Evolutionary conservation across 2,329 filamentous ascomycete genomes (phyloP), one percentile per base, ranked within the genome.

Genomic region (Ceratocystis alfenasii): DNA sequence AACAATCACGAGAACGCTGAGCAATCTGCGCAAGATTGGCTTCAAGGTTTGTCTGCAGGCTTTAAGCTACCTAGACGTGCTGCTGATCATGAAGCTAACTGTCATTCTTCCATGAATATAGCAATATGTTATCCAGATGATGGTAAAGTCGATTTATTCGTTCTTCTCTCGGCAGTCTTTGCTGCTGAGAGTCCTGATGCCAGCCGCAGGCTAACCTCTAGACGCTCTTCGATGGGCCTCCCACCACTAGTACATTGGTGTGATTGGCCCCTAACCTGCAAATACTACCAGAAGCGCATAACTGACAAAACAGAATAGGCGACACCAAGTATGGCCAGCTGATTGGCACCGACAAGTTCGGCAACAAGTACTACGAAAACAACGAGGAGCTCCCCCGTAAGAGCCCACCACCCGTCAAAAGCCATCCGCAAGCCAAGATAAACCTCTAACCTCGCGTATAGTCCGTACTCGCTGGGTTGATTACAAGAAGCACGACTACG

Each of bases 351-450:
- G 94, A 99, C 80, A 85, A 86, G 76, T 95, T 87, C 75, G 95
- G 94, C 76, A 99, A 99, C 85, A 97, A 96, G 80, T 99, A 83
- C 83, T 99, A 85, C 76, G 94, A 99, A 83, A 96, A 99, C 81
- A 77, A 85, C 73, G 91, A 97, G 75, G 94, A 99, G 77, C 82
- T 99, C 68, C 94, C 94, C 67, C 81, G 90, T 95, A 81, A 75
- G 87, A 70, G 41, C 33, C n/a, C 2, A 15, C 17, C 7, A 8
- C 25, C 8, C 33, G 55, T 17, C 10, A n/a, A 15, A 15, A 15
- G 36, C 6, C n/a, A 25, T 17, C 55, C 22, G 15, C n/a, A 30
- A 25, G 15, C 22, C 53, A 17, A 25, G 17, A 66, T 25, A 10
- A 15, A 28, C 5, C n/a, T 61, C 55, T 63, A 46, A 64, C 41